Evolutionary conservation across 352 stramenopile genomes (phyloP), one percentile per base, ranked within the genome.

Genomic region (Phytophthora lateralis): DNA sequence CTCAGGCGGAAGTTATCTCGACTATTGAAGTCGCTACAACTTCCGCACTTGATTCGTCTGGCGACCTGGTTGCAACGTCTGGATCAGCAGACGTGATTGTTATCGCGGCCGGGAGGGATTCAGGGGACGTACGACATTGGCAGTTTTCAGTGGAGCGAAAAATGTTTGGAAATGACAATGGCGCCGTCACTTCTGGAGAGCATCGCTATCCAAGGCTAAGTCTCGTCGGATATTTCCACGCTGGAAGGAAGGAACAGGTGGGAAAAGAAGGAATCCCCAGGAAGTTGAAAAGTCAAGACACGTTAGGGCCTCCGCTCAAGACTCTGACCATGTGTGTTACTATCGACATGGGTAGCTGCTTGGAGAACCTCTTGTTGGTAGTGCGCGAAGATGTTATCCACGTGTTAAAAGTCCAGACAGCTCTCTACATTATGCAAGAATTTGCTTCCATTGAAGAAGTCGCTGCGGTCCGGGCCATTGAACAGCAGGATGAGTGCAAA

Each of bases 381-480:
- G 53, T 86, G 20, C 70, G 68, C 14, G 60, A 72, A 3, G 78
- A 89, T 34, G 46, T 87, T 4, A 80, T 91, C 26, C 72, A 91
- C 39, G 80, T 90, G n/a, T 53, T 90, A 8, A 91, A 90, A 39
- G 70, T 91, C 15, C 80, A 90, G 29, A 60, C 72, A 6, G 63
- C 80, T 17, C 52, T 90, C 15, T 67, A 75, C 9, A 18, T 66
- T 6, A 58, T 78, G 41, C 63, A 75, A 18, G 42, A 66, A n/a
- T 59, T 69, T 38, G 18, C 47, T 0, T 32, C 50, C 4, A 53
- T 48, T 1, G 71, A 78, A 58, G 61, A 68, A 46, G 51, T 39
- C 3, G 57, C 44, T 8, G 54, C 57, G n/a, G 35, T 80, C 14
- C 62, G 67, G 35, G 43, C 52, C 47, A 50, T 75, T 42, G 42